Evolutionary conservation across 2,329 filamentous ascomycete species (phyloP), one percentile per base, ranked within the genome.

Genomic region (Tolypocladium guangdongense): DNA sequence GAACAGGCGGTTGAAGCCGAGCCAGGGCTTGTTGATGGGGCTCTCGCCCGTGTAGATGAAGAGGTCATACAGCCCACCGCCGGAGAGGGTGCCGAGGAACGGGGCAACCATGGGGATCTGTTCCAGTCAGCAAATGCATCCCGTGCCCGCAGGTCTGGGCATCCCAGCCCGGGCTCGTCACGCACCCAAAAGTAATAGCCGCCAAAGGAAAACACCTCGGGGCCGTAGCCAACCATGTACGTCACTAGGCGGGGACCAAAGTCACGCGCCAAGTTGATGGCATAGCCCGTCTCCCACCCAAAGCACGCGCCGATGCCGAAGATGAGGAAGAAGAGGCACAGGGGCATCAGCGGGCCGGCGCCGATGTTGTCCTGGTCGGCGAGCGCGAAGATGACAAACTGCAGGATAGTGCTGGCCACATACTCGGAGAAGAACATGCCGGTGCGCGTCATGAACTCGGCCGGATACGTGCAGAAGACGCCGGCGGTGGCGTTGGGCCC

Each of bases 231-330:
- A 52, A 88, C 60, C 63, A 83, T 78, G 63, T 82, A 86, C 1
- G 80, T 79, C 57, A 86, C 79, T 45, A 88, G 66, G 12, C 86
- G 74, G 11, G 85, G 85, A 1, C 84, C 83, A 63, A 89, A 86
- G 58, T 90, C 86, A 66, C 86, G 77, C 37, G 84, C 86, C 43
- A 87, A 67, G 62, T 89, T 89, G 58, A 88, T 87, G 18, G 85
- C 86, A 67, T 87, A 90, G 38, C 86, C 85, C 1, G 86, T 90
- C 66, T 89, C 80, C 83, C 83, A 88, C 7, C 86, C 86, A 61
- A 87, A 88, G 63, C 83, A 86, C 35, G 83, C 82, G 20, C 84
- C 85, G 24, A 89, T 81, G 8, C 84, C 86, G 62, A 88, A 88
- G 57, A 89, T 82, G 49, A 88, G 71, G 68, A 88, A 88, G 69